Conservation (phyloP, 1,284 basidiomycete species). For the Trametes hirsuta region DNA sequence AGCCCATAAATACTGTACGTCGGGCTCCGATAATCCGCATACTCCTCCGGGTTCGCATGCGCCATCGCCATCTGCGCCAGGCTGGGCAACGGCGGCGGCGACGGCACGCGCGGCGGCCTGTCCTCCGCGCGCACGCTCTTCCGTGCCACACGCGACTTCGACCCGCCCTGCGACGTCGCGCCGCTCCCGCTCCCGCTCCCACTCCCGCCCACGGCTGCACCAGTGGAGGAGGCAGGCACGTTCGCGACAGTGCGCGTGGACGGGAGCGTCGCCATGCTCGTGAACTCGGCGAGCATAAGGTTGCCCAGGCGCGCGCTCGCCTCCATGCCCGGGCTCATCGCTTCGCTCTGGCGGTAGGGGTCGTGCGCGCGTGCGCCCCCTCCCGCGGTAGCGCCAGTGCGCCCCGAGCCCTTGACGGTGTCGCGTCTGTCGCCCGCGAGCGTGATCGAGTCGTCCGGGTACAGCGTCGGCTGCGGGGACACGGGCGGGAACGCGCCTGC, state of each 20-base stretch:
- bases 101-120: constrained; percentile 75
- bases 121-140: constrained; percentile 44
- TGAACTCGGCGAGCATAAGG: constrained; percentile 61
- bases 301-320: constrained; percentile 55
- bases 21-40: constrained; percentile 70
- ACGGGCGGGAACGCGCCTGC: constrained; percentile 26
- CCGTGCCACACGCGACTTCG: constrained; percentile 20
- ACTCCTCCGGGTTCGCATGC: constrained; percentile 61
- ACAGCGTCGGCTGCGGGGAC: constrained; percentile 59
- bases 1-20: constrained; percentile 81
- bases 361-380: constrained; percentile 18
- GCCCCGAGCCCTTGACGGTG: constrained; percentile 8
- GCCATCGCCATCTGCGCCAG: constrained; percentile 76
- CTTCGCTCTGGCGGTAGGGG: constrained; percentile 19
- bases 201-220: background rate
- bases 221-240: background rate
- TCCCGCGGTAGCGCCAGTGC: background rate
- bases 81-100: constrained; percentile 74
- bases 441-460: constrained; percentile 73
- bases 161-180: constrained; percentile 12
- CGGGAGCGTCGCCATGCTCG: constrained; percentile 36
- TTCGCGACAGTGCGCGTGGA: constrained; percentile 36
- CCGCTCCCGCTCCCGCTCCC: background rate
- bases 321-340: constrained; percentile 39
- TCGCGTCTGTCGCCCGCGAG: constrained; percentile 46